phyloP scores from a whole-genome alignment of 192 early-diverging fungal species.

The Powellomyces hirtus region DNA sequence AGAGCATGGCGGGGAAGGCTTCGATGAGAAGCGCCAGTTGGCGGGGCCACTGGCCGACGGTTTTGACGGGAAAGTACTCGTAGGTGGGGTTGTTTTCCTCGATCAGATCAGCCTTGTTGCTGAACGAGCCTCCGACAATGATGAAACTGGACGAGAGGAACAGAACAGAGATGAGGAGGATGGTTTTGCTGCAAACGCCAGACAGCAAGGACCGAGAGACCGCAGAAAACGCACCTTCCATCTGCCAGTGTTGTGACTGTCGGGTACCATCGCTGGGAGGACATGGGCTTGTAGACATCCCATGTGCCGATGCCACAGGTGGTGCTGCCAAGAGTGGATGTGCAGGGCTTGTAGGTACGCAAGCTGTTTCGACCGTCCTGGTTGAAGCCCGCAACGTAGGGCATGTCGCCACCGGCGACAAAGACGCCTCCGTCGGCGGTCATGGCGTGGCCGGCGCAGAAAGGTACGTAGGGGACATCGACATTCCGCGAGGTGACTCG shows the following conservation, averaged over 20 bases:
- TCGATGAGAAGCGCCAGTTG: not conserved
- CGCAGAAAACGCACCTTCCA: not conserved
- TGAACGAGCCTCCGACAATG: constrained; percentile 18
- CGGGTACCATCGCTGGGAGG: constrained; percentile 40
- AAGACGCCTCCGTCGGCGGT: constrained; percentile 31
- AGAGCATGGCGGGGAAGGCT: constrained; percentile 16
- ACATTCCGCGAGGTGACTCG: not conserved
- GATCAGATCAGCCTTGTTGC: constrained; percentile 3
- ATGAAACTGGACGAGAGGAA: not conserved
- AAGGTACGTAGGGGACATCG: constrained; percentile 18
- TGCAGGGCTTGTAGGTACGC: constrained; percentile 19
- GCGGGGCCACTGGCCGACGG: not conserved
- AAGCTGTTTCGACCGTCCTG: not conserved
- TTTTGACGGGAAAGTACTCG: constrained; percentile 36
- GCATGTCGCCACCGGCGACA: constrained; percentile 42
- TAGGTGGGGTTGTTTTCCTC: constrained; percentile 42
- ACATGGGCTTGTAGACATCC: constrained; percentile 25
- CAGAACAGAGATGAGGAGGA: no score
- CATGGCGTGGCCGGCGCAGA: constrained; percentile 42
- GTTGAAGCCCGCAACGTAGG: constrained; percentile 1
- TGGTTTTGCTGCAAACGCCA: no score
- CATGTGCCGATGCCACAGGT: constrained; percentile 19
- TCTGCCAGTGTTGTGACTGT: constrained; percentile 12
- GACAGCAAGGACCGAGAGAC: no score
- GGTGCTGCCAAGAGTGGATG: not conserved